phyloP scores from a whole-genome alignment of 306 rosid genomes.

The Myrica gale region DNA sequence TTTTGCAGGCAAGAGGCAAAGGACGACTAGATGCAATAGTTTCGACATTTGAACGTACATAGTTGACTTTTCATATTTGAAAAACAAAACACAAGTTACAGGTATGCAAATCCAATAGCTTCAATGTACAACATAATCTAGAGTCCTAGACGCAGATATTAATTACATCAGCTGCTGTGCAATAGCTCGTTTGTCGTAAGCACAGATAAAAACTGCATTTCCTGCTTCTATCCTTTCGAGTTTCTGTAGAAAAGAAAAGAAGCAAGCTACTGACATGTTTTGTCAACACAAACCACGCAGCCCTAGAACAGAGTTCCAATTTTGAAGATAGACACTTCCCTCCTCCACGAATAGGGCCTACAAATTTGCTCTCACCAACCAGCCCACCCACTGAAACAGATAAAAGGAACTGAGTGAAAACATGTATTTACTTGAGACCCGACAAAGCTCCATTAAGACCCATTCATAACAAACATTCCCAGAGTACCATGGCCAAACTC shows the following conservation, averaged over 20 bases:
- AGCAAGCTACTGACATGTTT: not conserved
- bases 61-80: not conserved
- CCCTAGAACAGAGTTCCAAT: not conserved
- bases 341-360: not conserved
- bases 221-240: not conserved
- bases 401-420: not conserved
- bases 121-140: not conserved
- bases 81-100: not conserved
- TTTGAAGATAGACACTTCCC: not conserved
- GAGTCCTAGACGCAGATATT: not conserved
- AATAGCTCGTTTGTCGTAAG: not conserved
- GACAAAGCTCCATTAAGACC: not conserved
- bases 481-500: not conserved
- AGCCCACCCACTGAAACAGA: not conserved
- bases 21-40: not conserved
- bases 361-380: not conserved
- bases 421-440: not conserved
- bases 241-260: not conserved
- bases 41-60: too few relatives aligned
- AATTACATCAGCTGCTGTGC: not conserved
- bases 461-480: not conserved
- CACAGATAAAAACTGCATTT: not conserved
- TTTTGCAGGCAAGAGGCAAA: not conserved
- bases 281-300: not conserved
- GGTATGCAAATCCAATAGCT: too few relatives aligned